Conservation (phyloP, 352 stramenopile species). For the Phytophthora agathidicida region DNA sequence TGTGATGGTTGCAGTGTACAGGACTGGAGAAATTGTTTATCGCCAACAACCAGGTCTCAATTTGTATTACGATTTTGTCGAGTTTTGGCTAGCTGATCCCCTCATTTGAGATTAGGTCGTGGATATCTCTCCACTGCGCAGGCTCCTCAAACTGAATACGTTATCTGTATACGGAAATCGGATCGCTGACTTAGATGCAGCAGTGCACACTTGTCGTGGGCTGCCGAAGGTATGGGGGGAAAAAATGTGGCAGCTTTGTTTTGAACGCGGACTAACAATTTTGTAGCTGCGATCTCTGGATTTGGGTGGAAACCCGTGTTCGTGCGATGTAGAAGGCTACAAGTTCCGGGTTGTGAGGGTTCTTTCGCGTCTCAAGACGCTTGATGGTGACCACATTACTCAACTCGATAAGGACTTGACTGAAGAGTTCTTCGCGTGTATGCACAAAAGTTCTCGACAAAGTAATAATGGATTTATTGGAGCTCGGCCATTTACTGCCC, state of each 20-base stretch:
- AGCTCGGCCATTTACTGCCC: slow-evolving; percentile 47
- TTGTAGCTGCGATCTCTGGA: slow-evolving; percentile 71
- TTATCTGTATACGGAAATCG: slow-evolving; percentile 69
- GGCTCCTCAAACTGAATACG: slow-evolving; percentile 58
- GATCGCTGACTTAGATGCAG: slow-evolving; percentile 49
- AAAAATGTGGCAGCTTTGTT: background rate
- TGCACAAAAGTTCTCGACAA: slow-evolving; percentile 4
- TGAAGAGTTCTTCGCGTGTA: slow-evolving; percentile 55
- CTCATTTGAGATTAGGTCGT: slow-evolving; percentile 32
- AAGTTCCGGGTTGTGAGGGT: slow-evolving; percentile 74
- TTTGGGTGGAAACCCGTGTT: slow-evolving; percentile 79
- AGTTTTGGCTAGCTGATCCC: background rate
- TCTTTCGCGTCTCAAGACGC: slow-evolving; percentile 63
- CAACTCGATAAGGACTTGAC: slow-evolving; percentile 77
- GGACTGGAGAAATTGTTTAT: slow-evolving; percentile 72
- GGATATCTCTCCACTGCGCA: slow-evolving; percentile 51
- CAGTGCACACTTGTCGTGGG: slow-evolving; percentile 55
- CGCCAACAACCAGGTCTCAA: slow-evolving; percentile 57
- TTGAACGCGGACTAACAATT: slow-evolving; percentile 5
- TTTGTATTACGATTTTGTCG: background rate
- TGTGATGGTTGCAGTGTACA: slow-evolving; percentile 38
- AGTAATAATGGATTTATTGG: slow-evolving; percentile 26
- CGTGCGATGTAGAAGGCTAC: slow-evolving; percentile 61
- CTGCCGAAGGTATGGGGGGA: slow-evolving; percentile 45
- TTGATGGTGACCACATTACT: slow-evolving; percentile 80